Evolutionary conservation across 208 protist species (phyloP), one percentile per base, ranked within the genome.

Genomic region (Trypanosoma theileri): DNA sequence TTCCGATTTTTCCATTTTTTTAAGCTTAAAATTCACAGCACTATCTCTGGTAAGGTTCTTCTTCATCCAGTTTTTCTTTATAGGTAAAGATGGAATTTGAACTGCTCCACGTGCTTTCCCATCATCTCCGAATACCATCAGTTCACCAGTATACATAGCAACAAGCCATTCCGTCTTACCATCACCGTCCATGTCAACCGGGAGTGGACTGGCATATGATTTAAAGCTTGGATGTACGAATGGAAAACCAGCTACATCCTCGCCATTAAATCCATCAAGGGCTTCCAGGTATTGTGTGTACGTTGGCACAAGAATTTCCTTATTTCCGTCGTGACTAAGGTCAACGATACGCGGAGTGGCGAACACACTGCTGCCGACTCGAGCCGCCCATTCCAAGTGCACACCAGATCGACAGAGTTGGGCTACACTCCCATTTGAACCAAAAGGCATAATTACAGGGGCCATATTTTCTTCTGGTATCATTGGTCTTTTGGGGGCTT

Each of bases 121-220:
- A 14, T 88, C 69, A 28, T 80, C 72, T 8, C 64, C 41, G 40
- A 98, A 85, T 13, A 97, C 75, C 35, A 98, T 60, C 4, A 98
- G 78, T 65, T 97, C 93, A 6, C 87, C 95, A 19, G 79, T 92
- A 59, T 88, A 89, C 51, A 94, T 91, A 14, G 87, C 69, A 0
- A 97, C 73, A 35, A 98, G 78, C 72, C 95, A 87, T 42, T 97
- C 91, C 22, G 82, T 89, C 28, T 74, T 73, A 4, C 85, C 89
- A 66, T 98, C 92, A 8, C 78, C 79, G 50, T 95, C 80, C 19
- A 96, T 77, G 69, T 97, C 91, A 16, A 93, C 81, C 1, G 92
- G 75, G 11, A 97, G 71, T 13, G 93, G 91, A 52, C 80, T 92
- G 7, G 90, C 72, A 53, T 94, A 87, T 1, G 91, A 94, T 51